Evolutionary conservation across 495 filamentous ascomycete species (phyloP), one percentile per base, ranked within the genome.

Genomic region (Neurospora hispaniola): DNA sequence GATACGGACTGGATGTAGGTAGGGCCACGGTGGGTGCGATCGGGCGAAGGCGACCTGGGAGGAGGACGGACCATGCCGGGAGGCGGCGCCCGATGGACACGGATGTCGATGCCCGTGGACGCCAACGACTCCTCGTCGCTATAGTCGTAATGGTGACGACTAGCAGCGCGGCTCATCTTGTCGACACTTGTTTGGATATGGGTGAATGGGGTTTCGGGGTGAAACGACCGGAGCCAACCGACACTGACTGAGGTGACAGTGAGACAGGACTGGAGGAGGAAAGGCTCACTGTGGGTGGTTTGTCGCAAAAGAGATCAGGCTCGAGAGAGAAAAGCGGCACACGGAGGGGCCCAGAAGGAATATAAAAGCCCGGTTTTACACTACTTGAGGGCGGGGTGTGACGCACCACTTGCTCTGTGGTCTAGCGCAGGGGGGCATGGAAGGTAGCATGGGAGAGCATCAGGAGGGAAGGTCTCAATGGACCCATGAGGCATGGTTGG

Each of bases 81-180:
- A 80, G 78, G 70, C 40, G 35, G 31, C 70, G 39, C 71, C 75
- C 79, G 82, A 16, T 79, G 77, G 46, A 84, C 75, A 66, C 77
- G 84, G 72, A 87, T 80, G 75, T 86, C 84, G 74, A 86, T 74
- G 54, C 54, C 54, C 54, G 54, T 66, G 54, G 54, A 66, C 54
- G 54, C 54, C 54, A 66, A 14, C 41, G 77, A 78, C 73, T 79
- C 78, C 31, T 79, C 78, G 76, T 79, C 78, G 70, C 78, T 79
- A 66, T 75, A 78, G 71, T 70, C 31, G 71, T 74, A 75, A 79
- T 79, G 27, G 27, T 31, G 38, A 20, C 76, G 73, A 48, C 39
- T n/a, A 68, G 7, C 23, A 41, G 69, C 27, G 43, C 16, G 69
- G 54, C 23, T 70, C 12, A 23, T 42, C 38, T 69, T 54, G 59